Evolutionary conservation across 192 early-diverging fungal species (phyloP), one percentile per base, ranked within the genome.

Genomic region (Diversispora epigaea): DNA sequence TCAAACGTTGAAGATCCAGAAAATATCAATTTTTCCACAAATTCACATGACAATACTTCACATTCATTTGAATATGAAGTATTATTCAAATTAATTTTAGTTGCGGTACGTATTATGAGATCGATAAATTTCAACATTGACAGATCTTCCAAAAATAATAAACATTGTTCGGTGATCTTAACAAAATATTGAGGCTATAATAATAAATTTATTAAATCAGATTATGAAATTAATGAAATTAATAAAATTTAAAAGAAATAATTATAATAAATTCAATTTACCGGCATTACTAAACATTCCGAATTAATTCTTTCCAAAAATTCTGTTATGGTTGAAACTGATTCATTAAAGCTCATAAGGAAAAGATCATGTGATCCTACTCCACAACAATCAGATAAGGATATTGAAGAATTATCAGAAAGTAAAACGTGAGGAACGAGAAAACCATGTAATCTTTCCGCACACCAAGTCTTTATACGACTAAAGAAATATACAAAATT

Each of bases 11-110:
- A 22, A 22, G 21, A 40, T 45, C 46, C 32, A 46, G 17, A 62
- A 62, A 49, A 73, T 4, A 73, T 46, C 22, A 73, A 47, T 44
- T 58, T 17, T 50, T 73, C 71, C 19, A 73, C 60, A 73, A 73
- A 73, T 14, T 10, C 17, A 3, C 19, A 22, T 40, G 71, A 73
- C 46, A 73, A 56, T 2, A 17, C 25, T 5, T 49, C 46, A 15
- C 32, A 22, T 12, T 52, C n/a, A 19, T 69, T 21, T 25, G 62
- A n/a, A 43, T 64, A 44, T 14, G 41, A 10, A 44, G 62, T 44
- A 43, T 41, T 15, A 71, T 52, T 6, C 14, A 56, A 62, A 19
- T 45, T n/a, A 5, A 43, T 19, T 32, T 63, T 32, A 15, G 71
- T 62, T 12, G 57, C 71, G n/a, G 58, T 25, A 8, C 57, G 58